These are phyloP conservation scores for Centrapalus pauciflorus DNA, from an alignment of 129 eudicot species.

Conservation along the genomic window DNA sequence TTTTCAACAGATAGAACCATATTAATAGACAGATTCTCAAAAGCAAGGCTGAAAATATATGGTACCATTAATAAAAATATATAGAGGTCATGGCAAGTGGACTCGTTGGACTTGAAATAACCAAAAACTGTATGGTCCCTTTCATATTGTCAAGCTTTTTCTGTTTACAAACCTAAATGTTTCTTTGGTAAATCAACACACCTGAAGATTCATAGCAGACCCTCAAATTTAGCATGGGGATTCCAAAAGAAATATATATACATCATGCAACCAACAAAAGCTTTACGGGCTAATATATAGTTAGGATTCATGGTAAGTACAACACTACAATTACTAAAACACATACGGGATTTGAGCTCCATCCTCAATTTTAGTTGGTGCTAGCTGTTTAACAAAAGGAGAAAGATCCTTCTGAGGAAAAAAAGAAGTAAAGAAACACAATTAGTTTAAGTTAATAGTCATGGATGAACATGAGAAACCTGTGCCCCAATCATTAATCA, in stretches of 20 bases:
- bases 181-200: background rate
- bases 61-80: background rate
- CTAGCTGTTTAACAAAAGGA: slow-evolving; percentile 80
- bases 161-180: background rate
- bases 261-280: background rate
- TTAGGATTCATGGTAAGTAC: no score
- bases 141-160: background rate
- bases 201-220: background rate
- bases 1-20: background rate
- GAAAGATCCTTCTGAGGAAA: slow-evolving; percentile 80
- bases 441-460: background rate
- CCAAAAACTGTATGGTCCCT: background rate
- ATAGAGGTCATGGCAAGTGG: background rate
- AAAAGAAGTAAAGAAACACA: background rate
- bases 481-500: slow-evolving; percentile 11
- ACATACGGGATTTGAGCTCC: slow-evolving; percentile 86
- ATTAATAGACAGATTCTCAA: background rate
- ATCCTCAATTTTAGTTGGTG: slow-evolving; percentile 42
- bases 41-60: background rate
- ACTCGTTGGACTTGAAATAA: background rate
- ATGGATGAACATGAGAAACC: slow-evolving; percentile 2
- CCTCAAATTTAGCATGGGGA: background rate
- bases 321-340: background rate
- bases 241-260: background rate
- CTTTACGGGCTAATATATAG: background rate